Percentiles rank a stretch among this genome's conserved stretches.
phyloP scores from a whole-genome alignment of 164 flowering plant species.

The Santalum album region DNA sequence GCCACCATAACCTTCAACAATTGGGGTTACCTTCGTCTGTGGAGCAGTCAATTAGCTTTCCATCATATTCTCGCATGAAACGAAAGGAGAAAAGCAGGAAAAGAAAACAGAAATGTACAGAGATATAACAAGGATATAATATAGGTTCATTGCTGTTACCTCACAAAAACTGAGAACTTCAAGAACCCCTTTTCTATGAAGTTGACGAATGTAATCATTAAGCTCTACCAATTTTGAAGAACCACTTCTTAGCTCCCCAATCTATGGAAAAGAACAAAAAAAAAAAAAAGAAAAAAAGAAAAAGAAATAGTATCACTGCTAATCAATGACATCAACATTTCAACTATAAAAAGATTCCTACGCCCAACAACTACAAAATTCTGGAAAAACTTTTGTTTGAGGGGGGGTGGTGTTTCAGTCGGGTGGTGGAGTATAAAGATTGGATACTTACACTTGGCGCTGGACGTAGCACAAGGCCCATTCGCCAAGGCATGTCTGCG shows the following conservation, averaged over 20 bases:
- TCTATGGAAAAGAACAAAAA: slow-evolving; percentile 49
- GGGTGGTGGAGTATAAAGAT: neutral
- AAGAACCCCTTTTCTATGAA: slow-evolving; percentile 64
- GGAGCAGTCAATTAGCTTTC: slow-evolving; percentile 8
- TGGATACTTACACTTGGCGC: slow-evolving; percentile 74
- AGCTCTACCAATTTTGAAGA: slow-evolving; percentile 74
- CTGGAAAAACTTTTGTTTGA: no score
- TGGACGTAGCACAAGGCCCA: slow-evolving; percentile 94
- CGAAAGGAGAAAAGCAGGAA: no score
- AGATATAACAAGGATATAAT: neutral
- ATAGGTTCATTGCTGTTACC: slow-evolving; percentile 30
- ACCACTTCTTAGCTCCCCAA: slow-evolving; percentile 94
- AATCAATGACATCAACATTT: neutral
- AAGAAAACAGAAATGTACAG: neutral
- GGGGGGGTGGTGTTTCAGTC: no score
- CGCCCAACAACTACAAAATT: neutral
- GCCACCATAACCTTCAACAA: slow-evolving; percentile 99
- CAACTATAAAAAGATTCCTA: neutral
- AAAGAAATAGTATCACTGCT: neutral
- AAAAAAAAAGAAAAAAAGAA: no score
- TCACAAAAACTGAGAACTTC: slow-evolving; percentile 98
- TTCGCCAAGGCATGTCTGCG: slow-evolving; percentile 98
- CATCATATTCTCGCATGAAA: no score
- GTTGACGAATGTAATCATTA: slow-evolving; percentile 71
- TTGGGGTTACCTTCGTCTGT: slow-evolving; percentile 93